phyloP scores from a whole-genome alignment of 2,329 filamentous ascomycete species.

The Trichophyton rubrum region DNA sequence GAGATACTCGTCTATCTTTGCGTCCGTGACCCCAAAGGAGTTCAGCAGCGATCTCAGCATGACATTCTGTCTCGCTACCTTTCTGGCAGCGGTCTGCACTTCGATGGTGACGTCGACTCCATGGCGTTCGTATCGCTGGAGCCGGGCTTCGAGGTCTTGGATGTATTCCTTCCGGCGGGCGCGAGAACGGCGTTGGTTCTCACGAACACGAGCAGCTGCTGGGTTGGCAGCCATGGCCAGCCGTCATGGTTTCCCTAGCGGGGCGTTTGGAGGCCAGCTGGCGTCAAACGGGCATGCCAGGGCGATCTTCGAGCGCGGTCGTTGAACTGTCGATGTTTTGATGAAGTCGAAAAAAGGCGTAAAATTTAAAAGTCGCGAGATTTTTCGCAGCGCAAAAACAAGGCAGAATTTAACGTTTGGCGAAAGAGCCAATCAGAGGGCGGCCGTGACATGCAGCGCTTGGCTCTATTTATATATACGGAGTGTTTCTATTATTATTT shows the following conservation, averaged over 20 bases:
- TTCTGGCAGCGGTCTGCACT: conserved; percentile 56
- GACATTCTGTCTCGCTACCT: conserved; percentile 57
- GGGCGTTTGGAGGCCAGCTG: neutral
- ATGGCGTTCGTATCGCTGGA: conserved; percentile 50
- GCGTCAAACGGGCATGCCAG: neutral
- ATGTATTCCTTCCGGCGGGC: conserved; percentile 63
- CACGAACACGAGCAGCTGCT: conserved; percentile 48
- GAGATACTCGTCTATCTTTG: conserved; percentile 37
- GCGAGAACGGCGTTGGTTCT: conserved; percentile 66
- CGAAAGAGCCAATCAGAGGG: neutral
- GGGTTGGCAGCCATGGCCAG: neutral
- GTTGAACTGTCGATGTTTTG: neutral
- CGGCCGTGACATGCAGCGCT: neutral
- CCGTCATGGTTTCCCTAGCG: neutral
- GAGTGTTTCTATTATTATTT: too few species aligned
- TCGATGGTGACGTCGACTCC: conserved; percentile 59
- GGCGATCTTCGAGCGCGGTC: neutral
- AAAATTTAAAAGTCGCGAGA: too few species aligned
- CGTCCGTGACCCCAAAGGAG: conserved; percentile 45
- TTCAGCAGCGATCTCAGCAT: conserved; percentile 49
- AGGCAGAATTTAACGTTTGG: neutral
- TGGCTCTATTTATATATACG: neutral
- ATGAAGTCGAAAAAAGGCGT: neutral
- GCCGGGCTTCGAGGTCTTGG: conserved; percentile 53
- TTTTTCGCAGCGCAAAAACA: neutral